Evolutionary conservation across 1,284 basidiomycete species (phyloP), one percentile per base, ranked within the genome.

Genomic region (Naganishia albida): DNA sequence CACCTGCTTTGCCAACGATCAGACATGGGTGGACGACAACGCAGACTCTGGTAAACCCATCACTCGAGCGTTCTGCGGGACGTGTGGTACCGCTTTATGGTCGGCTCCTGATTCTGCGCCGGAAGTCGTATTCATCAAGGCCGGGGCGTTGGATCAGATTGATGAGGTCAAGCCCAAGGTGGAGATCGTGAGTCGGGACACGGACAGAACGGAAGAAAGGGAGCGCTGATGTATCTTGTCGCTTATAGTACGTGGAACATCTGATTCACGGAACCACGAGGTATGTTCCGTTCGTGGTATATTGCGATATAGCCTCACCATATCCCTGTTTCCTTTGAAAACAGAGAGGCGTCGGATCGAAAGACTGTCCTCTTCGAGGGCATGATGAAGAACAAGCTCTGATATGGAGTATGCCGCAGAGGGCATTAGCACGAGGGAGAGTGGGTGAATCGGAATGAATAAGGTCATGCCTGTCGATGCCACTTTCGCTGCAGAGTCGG

Each of bases 21-120:
- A 56, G 54, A 13, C 30, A 25, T 56, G 54, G 54, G 26, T 13
- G 20, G 55, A 57, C 26, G 46, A 20, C 18, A 57, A 23, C 55
- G 20, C 55, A 7, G 25, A 34, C 25, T 57, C 26, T 20, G 55
- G 55, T 8, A 57, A 57, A 25, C 7, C 55, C 18, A 57, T 57
- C 25, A 38, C 44, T 16, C 55, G 55, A 34, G 18, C 18, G 12
- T 46, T 57, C n/a, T 57, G 55, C 15, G 16, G 16, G 26, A 34
- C 40, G 25, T 57, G 55, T 42, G 43, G 55, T 23, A 30, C 42
- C 25, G 42, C 55, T 10, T 13, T 57, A 28, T 48, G 12, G 13
- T 44, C 42, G 18, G 44, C 23, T 46, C 55, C 55, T 15, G 55
- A 57, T 34, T 57, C 55, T 6, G 55, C 43, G 55, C 55, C 55